phyloP scores from a whole-genome alignment of 345 rosid species.

The Eucalyptus melliodora region DNA sequence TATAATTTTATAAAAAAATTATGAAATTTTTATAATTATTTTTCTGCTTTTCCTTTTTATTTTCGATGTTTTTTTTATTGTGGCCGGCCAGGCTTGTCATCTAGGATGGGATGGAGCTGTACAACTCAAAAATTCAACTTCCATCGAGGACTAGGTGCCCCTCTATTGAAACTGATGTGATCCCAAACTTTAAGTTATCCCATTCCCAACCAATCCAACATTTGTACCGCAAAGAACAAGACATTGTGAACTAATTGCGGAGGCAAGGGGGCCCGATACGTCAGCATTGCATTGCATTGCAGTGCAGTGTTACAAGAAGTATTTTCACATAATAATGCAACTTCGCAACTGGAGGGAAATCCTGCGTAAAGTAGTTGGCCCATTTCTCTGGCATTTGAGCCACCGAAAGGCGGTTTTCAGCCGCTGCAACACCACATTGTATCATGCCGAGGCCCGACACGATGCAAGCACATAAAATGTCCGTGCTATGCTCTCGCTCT shows the following conservation, averaged over 20 bases:
- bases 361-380: neutral
- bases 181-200: neutral
- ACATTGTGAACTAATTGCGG: neutral
- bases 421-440: no score
- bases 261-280: neutral
- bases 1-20: no score
- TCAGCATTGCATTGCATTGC: neutral
- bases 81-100: accelerated
- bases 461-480: neutral
- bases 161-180: neutral
- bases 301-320: neutral
- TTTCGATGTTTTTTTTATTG: no score
- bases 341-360: neutral
- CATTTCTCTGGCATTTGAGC: neutral
- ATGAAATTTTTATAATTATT: no score
- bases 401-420: no score
- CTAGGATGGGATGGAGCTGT: neutral
- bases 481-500: neutral
- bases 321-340: neutral
- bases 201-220: neutral
- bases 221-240: neutral
- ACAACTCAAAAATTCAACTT: neutral
- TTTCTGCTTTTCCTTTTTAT: no score
- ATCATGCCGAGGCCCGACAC: neutral
- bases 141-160: neutral